These are phyloP conservation scores for Neurospora sp. DNA, from an alignment of 2,329 filamentous ascomycete species.

Conservation along the genomic window DNA sequence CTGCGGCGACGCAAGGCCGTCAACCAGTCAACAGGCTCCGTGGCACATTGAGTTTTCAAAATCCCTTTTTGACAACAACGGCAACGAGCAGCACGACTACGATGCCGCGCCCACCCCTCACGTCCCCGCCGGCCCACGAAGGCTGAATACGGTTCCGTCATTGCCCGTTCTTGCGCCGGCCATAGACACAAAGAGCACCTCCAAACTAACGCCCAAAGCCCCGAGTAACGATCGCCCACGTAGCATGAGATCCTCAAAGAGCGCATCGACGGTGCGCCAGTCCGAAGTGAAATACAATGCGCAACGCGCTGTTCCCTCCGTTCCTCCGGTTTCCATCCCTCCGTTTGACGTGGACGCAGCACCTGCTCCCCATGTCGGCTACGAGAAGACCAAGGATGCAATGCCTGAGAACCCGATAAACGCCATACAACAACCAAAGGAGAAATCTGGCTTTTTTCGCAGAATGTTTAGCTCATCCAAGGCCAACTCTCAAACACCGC, in stretches of 20 bases:
- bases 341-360: constrained; percentile 39
- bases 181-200: constrained; percentile 24
- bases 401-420: constrained; percentile 27
- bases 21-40: constrained; percentile 21
- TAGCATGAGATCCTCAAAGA: constrained; percentile 48
- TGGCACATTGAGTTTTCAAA: constrained; percentile 42
- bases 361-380: constrained; percentile 48
- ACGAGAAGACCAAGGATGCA: constrained; percentile 47
- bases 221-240: constrained; percentile 40
- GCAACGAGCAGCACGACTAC: constrained; percentile 48
- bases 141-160: constrained; percentile 26
- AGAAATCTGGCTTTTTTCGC: constrained; percentile 82
- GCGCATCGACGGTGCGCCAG: constrained; percentile 29
- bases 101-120: constrained; percentile 82
- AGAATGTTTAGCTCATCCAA: constrained; percentile 78
- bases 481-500: constrained; percentile 26
- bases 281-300: constrained; percentile 20
- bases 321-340: constrained; percentile 6
- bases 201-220: constrained; percentile 24
- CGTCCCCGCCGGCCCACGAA: constrained; percentile 68
- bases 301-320: constrained; percentile 20
- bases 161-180: constrained; percentile 30
- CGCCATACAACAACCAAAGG: constrained; percentile 39
- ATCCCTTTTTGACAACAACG: constrained; percentile 38
- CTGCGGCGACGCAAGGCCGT: constrained; percentile 39